A percentile compares a stretch with the other conserved stretches of the same genome.
These are phyloP conservation scores for Suillus tomentosus DNA, from an alignment of 768 basidiomycete genomes.

Conservation along the genomic window DNA sequence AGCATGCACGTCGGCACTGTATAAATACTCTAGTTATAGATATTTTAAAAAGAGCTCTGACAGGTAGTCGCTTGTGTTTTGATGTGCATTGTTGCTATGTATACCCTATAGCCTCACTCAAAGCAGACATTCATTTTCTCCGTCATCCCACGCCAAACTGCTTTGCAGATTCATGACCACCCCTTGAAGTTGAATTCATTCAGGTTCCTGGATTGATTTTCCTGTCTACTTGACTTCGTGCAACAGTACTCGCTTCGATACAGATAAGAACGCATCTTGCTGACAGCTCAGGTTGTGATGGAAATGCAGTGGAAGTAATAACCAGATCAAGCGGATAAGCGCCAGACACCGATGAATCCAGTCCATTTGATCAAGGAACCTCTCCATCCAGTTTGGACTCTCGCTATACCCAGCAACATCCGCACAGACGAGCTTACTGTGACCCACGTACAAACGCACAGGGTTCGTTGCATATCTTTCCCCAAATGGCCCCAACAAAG, in stretches of 20 bases:
- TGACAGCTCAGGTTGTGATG: neutral
- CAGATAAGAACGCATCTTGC: neutral
- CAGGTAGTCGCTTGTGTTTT: neutral
- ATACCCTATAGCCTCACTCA: neutral
- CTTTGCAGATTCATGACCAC: too few relatives aligned
- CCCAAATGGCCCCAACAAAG: slow-evolving; percentile 10
- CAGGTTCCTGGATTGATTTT: too few relatives aligned
- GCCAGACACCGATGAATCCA: neutral
- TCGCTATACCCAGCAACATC: slow-evolving; percentile 47
- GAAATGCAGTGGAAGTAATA: neutral
- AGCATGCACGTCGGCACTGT: neutral
- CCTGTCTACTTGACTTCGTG: too few relatives aligned
- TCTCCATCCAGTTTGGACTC: slow-evolving; percentile 13
- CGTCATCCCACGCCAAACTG: too few relatives aligned
- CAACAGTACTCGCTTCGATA: too few relatives aligned
- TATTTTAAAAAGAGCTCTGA: neutral
- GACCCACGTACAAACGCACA: too few relatives aligned
- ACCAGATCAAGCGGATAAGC: neutral
- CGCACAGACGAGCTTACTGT: slow-evolving; percentile 20
- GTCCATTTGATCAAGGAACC: neutral
- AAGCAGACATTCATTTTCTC: neutral
- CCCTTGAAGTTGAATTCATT: too few relatives aligned
- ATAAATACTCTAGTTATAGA: neutral
- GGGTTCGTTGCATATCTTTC: slow-evolving; percentile 9
- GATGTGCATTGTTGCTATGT: too few relatives aligned